Base-by-base conservation (phyloP, 2,329 filamentous ascomycete species). In the Myriosclerotinia scirpicola region DNA sequence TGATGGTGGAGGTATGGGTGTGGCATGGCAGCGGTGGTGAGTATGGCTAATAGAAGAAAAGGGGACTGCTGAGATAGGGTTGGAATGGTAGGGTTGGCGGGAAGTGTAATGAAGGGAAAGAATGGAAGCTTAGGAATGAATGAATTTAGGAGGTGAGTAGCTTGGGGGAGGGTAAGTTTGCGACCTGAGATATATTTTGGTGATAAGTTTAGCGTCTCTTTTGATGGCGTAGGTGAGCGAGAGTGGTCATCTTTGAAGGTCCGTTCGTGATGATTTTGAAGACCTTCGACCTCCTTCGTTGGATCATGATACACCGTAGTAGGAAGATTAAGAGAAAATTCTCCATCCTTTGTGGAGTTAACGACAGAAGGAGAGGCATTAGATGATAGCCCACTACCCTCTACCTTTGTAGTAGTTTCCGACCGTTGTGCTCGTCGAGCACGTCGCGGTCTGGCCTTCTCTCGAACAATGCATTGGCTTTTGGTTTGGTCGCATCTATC, bases 381-480 rank as follows among this genome's bases (percentile, higher is more conserved):
- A 9, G 56, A 62, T 20, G 59, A 54, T 62, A 44, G 7, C 8
- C 52, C 30, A 17, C 56, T 63, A 12, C 30, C 56, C 30, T 60
- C 54, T 48, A 26, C 44, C 11, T 46, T 36, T 22, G 48, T n/a
- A 4, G 26, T 50, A 50, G 15, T 58, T 26, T 36, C 58, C n/a
- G 14, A n/a, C 17, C 14, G 44, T 60, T 22, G 68, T 66, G 55
- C 54, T 42, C 69, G 67, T 36, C 69, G 69, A 40, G 67, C 64
- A 64, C 74, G 71, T 69, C 70, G 70, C 9, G 74, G 74, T 22
- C 74, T 68, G 38, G 74, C 74, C 67, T 75, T 76, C 1, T 69
- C 55, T 61, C 74, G 64, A 17, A 76, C 73, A 46, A 73, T 60
- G 63, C 74, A 76, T 54, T 69, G 62, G 14, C 22, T 61, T n/a